Conservation (phyloP, 2,329 filamentous ascomycete genomes). For the Lecanicillium sp. region DNA sequence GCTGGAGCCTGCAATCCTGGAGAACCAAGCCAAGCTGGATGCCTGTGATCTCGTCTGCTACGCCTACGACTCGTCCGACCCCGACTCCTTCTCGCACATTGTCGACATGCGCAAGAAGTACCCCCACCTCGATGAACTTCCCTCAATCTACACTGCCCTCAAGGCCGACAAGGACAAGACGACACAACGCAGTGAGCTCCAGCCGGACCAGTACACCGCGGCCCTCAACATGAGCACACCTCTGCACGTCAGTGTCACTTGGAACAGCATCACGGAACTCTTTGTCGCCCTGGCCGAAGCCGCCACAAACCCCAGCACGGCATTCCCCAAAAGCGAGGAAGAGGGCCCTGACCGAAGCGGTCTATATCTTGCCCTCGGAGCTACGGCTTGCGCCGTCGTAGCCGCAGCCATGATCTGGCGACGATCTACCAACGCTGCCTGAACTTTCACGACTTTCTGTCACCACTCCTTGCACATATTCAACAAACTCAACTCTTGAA, state of each 20-base stretch:
- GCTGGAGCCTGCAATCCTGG: conserved; percentile 87
- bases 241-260: conserved; percentile 89
- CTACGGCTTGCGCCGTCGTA: conserved; percentile 57
- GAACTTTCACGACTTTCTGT: conserved; percentile 4
- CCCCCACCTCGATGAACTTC: conserved; percentile 80
- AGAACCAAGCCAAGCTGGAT: conserved; percentile 84
- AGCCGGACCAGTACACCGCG: conserved; percentile 88
- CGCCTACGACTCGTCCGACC: conserved; percentile 93
- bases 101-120: conserved; percentile 73
- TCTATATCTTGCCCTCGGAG: conserved; percentile 78
- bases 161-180: conserved; percentile 96
- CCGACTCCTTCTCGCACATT: conserved; percentile 91
- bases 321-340: conserved; percentile 85
- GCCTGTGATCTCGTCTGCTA: conserved; percentile 93
- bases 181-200: conserved; percentile 84
- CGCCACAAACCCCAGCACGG: conserved; percentile 81
- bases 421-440: conserved; percentile 45
- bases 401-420: conserved; percentile 62
- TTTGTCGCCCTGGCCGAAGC: conserved; percentile 90
- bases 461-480: conserved; percentile 1
- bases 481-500: conserved; percentile 8
- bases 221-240: conserved; percentile 83
- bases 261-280: conserved; percentile 88
- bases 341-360: conserved; percentile 77
- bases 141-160: conserved; percentile 83